These are phyloP conservation scores for Coemansia sp. DNA, from an alignment of 192 early-diverging fungal genomes.

Conservation along the genomic window DNA sequence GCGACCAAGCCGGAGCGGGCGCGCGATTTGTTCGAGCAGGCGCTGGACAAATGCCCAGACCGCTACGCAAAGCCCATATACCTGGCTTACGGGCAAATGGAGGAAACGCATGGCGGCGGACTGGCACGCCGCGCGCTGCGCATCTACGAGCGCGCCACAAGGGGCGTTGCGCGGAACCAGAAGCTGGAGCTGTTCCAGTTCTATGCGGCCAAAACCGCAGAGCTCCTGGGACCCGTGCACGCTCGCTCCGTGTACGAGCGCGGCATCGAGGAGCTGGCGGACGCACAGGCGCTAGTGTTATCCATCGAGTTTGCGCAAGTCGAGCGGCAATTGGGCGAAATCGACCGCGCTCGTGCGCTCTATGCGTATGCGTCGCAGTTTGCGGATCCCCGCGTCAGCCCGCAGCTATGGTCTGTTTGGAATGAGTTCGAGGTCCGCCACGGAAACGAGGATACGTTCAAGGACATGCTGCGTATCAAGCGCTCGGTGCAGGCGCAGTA, in stretches of 20 bases:
- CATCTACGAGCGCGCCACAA: slow-evolving; percentile 90
- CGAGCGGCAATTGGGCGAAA: slow-evolving; percentile 88
- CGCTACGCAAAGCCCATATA: slow-evolving; percentile 85
- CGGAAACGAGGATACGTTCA: slow-evolving; percentile 97
- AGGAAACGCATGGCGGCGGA: slow-evolving; percentile 78
- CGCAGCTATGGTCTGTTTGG: slow-evolving; percentile 86
- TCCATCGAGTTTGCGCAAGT: slow-evolving; percentile 79
- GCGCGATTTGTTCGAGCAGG: slow-evolving; percentile 94
- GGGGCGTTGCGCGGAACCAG: slow-evolving; percentile 71
- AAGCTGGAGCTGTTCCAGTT: slow-evolving; percentile 81
- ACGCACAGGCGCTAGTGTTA: slow-evolving; percentile 74
- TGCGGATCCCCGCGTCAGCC: slow-evolving; percentile 76
- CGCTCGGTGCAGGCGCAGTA: slow-evolving; percentile 82
- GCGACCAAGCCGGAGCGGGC: slow-evolving; percentile 85
- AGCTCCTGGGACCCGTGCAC: slow-evolving; percentile 81
- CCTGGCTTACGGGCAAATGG: slow-evolving; percentile 86
- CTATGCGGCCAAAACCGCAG: slow-evolving; percentile 86
- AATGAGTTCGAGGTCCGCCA: slow-evolving; percentile 96
- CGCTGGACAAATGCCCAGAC: slow-evolving; percentile 78
- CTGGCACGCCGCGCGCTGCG: slow-evolving; percentile 88
- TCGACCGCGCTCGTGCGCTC: slow-evolving; percentile 90
- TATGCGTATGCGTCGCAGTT: slow-evolving; percentile 85
- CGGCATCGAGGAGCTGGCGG: slow-evolving; percentile 85
- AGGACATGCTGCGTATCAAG: slow-evolving; percentile 95
- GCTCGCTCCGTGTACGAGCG: slow-evolving; percentile 90